Conservation (phyloP, 169 alveolate species). For the Besnoitia besnoiti region DNA sequence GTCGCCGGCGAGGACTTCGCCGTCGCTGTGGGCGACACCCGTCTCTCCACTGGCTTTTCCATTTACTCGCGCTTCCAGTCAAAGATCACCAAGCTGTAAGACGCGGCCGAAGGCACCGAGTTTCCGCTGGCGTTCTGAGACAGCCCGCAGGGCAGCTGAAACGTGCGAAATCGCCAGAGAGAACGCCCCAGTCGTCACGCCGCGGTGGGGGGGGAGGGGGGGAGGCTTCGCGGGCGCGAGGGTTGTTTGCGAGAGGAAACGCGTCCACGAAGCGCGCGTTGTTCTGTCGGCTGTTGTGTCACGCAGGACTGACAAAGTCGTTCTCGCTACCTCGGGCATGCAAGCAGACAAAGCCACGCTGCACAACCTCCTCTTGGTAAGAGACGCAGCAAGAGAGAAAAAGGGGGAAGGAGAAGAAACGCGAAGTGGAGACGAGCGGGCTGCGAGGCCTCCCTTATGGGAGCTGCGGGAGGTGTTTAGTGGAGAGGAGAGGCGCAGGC, state of each 20-base stretch:
- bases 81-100: conserved; percentile 68
- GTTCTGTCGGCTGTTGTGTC: no score
- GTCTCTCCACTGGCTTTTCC: conserved; percentile 65
- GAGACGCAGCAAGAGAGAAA: neutral
- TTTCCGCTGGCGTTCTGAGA: no score
- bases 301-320: conserved; percentile 68
- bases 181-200: no score
- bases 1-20: conserved; percentile 68
- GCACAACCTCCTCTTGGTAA: conserved; percentile 64
- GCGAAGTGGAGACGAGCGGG: neutral
- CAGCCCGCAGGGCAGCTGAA: no score
- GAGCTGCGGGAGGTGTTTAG: neutral
- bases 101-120: no score
- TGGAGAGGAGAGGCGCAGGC: no score
- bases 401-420: neutral
- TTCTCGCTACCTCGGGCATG: conserved; percentile 70
- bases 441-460: neutral
- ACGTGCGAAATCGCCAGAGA: no score
- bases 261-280: no score
- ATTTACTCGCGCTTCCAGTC: conserved; percentile 62
- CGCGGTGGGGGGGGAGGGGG: no score
- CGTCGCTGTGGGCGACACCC: conserved; percentile 70
- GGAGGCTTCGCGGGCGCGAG: no score
- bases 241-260: no score
- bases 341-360: conserved; percentile 69